Base-by-base conservation (phyloP, 495 filamentous ascomycete genomes). In the Elaphomyces granulatus region DNA sequence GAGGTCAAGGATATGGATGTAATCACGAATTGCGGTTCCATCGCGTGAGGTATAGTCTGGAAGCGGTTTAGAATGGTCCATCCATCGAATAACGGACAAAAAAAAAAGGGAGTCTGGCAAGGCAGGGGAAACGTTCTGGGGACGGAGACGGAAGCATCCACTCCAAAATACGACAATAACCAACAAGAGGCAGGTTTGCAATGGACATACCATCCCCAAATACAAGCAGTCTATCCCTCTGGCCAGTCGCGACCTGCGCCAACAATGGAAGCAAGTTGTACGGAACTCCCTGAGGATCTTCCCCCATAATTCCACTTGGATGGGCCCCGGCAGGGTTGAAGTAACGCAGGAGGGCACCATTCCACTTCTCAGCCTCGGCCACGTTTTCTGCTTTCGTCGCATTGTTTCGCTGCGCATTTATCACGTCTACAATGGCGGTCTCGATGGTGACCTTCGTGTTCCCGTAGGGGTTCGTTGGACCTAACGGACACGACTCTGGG, bases 301-400 rank as follows among this genome's bases (percentile, higher is more conserved):
- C 90, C 40, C 90, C 90, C 92, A 98, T 98, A 61, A 98, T 77
- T 44, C 90, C 90, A 54, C 75, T 88, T 34, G 90, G 90, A 61
- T 98, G 90, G 21, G 86, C 80, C 54, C 90, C 90, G 40, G 81
- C 83, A 21, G 90, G 90, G 71, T 98, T 98, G 71, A 98, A 98
- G 66, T 98, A 98, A 41, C 90, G 78, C 35, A 98, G 73, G 45
- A 95, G 67, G 32, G 90, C 90, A 32, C 71, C 90, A 66, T 95
- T 96, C 86, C 84, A 96, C 52, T 83, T 72, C 48, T 84, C 72
- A 33, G 61, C 61, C 51, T 68, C 64, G 46, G 70, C 78, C 15
- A 67, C 61, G 55, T 90, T 80, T 20, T 82, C 83, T 30, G 71
- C 77, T 68, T 87, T 90, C 65, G 75, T 75, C 46, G 74, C 68